A percentile compares a stretch with the other conserved stretches of the same genome.
phyloP scores from a whole-genome alignment of 2,329 filamentous ascomycete species.

The Teratosphaeria zuluensis region DNA sequence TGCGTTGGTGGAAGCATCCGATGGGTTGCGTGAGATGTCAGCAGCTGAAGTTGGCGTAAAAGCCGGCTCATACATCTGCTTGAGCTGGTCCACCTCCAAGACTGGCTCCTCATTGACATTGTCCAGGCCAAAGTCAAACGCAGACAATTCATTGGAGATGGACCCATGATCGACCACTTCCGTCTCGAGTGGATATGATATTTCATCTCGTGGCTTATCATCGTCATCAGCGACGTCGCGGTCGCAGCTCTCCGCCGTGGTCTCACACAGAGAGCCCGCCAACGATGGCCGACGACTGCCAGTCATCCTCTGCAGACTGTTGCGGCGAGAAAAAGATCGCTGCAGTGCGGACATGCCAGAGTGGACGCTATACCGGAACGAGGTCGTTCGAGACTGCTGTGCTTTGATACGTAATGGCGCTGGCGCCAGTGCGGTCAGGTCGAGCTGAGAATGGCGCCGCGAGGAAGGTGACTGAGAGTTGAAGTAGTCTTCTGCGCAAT shows the following conservation, averaged over 20 bases:
- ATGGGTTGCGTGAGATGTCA: background rate
- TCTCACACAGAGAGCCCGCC: constrained; percentile 25
- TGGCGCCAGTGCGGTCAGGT: constrained; percentile 10
- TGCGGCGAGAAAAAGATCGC: constrained; percentile 17
- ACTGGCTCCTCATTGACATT: constrained; percentile 4
- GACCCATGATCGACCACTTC: background rate
- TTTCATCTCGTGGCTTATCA: background rate
- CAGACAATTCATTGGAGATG: background rate
- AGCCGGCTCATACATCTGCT: background rate
- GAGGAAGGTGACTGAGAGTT: constrained; percentile 11
- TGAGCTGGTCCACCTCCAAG: constrained; percentile 5
- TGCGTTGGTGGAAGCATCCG: constrained; percentile 2
- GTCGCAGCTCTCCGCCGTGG: constrained; percentile 30
- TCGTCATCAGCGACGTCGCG: constrained; percentile 18
- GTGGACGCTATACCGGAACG: constrained; percentile 27
- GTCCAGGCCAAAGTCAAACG: constrained; percentile 11
- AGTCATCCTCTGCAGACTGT: constrained; percentile 7
- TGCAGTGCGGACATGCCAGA: constrained; percentile 13
- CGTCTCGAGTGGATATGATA: too few relatives aligned
- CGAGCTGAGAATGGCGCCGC: constrained; percentile 6
- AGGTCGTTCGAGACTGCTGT: constrained; percentile 23
- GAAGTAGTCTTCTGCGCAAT: constrained; percentile 29
- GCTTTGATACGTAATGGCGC: constrained; percentile 10
- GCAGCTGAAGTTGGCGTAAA: background rate
- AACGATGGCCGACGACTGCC: constrained; percentile 2